Percentiles rank a stretch among this genome's conserved stretches.
Conservation (phyloP, 176 grass and related monocot genomes). For the Stipa capillata region DNA sequence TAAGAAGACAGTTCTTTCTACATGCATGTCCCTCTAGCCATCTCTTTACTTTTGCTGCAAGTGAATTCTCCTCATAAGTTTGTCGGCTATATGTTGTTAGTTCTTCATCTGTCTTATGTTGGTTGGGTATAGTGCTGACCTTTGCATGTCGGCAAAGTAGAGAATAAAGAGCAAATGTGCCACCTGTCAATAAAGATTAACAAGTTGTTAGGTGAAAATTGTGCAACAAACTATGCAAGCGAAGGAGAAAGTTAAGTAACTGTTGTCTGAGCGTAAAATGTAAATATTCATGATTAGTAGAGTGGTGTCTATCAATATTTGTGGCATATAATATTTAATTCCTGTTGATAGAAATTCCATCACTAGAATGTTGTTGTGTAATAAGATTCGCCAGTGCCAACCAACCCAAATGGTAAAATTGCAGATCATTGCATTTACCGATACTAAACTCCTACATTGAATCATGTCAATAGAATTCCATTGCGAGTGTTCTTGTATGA, state of each 20-base stretch:
- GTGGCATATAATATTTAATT: conserved; percentile 18
- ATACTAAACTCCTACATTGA: not conserved
- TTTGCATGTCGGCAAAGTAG: conserved; percentile 83
- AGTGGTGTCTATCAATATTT: conserved; percentile 10
- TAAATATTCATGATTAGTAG: conserved; percentile 20
- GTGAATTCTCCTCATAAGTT: conserved; percentile 80
- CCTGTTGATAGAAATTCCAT: conserved; percentile 11
- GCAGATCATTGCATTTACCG: not conserved
- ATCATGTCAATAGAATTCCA: not conserved
- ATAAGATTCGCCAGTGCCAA: not conserved
- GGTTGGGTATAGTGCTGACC: conserved; percentile 84
- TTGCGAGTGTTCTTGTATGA: not conserved
- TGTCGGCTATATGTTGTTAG: conserved; percentile 79
- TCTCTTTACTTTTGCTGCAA: conserved; percentile 74
- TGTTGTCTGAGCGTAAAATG: conserved; percentile 6
- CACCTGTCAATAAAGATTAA: conserved; percentile 41
- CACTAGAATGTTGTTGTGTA: not conserved
- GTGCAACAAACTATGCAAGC: not conserved
- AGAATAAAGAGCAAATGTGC: conserved; percentile 93
- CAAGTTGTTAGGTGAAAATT: conserved; percentile 4
- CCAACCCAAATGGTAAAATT: not conserved
- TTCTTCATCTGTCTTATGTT: conserved; percentile 86
- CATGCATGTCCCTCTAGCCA: conserved; percentile 57
- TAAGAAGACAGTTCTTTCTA: conserved; percentile 69
- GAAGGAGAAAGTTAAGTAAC: not conserved